Percentiles rank a stretch among this genome's conserved stretches.
These are phyloP conservation scores for Leptosphaerulina australis DNA, from an alignment of 2,329 filamentous ascomycete species.

Conservation along the genomic window DNA sequence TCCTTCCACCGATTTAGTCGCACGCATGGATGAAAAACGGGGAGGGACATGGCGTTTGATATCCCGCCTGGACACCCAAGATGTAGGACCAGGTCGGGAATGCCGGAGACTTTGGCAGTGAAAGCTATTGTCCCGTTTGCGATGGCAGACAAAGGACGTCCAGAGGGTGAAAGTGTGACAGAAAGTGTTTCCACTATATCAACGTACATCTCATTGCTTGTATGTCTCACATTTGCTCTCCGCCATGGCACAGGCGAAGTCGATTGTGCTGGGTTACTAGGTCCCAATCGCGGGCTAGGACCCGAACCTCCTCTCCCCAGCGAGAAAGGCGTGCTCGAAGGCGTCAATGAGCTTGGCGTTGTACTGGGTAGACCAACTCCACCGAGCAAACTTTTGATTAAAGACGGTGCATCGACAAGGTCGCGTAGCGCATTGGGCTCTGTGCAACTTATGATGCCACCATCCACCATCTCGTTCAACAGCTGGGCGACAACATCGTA, in stretches of 20 bases:
- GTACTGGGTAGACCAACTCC: slow-evolving; percentile 77
- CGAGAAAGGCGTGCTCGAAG: slow-evolving; percentile 39
- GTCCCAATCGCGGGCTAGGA: slow-evolving; percentile 31
- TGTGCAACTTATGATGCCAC: slow-evolving; percentile 84
- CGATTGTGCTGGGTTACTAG: slow-evolving; percentile 38
- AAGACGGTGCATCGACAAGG: slow-evolving; percentile 87
- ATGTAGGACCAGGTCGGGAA: slow-evolving; percentile 85
- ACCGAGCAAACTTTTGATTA: slow-evolving; percentile 85
- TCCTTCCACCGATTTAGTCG: slow-evolving; percentile 89
- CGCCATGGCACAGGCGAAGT: slow-evolving; percentile 78
- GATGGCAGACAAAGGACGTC: slow-evolving; percentile 82
- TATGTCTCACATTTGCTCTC: slow-evolving; percentile 88
- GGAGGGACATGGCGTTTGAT: slow-evolving; percentile 76
- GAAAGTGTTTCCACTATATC: slow-evolving; percentile 90
- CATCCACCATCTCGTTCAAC: slow-evolving; percentile 95
- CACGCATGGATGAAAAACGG: slow-evolving; percentile 96
- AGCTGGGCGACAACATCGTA: slow-evolving; percentile 96
- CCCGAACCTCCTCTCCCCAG: slow-evolving; percentile 33
- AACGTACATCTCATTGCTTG: slow-evolving; percentile 95
- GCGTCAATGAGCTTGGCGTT: slow-evolving; percentile 40
- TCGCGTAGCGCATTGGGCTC: slow-evolving; percentile 93
- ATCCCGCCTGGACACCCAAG: slow-evolving; percentile 77
- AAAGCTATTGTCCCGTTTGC: slow-evolving; percentile 93
- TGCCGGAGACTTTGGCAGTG: slow-evolving; percentile 90
- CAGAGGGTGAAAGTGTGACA: slow-evolving; percentile 88